Evolutionary conservation across 2,329 filamentous ascomycete species (phyloP).

Genomic region (Beauveria scarabaeidicola): DNA sequence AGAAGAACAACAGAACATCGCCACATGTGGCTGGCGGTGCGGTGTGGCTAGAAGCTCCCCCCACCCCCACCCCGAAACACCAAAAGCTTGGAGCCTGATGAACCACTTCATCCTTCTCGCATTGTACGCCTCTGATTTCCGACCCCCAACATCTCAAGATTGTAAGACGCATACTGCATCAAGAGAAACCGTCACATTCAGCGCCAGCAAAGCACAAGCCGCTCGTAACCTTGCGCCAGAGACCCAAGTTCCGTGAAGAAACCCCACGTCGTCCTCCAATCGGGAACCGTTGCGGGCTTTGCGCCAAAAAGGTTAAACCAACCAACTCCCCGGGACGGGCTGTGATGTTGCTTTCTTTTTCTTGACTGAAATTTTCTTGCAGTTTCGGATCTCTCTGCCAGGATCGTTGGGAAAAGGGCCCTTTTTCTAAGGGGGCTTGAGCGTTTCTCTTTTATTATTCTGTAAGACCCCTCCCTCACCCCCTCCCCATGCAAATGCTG

Average conservation of each 20-base stretch:
- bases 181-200: not conserved
- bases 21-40: not conserved
- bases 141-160: not conserved
- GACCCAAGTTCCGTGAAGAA: not conserved
- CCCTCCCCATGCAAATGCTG: not conserved
- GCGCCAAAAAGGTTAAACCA: not conserved
- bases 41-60: conserved; percentile 5
- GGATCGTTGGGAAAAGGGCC: not conserved
- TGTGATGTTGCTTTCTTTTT: not conserved
- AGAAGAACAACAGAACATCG: not conserved
- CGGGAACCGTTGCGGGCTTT: conserved; percentile 1
- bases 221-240: not conserved
- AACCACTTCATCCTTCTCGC: conserved; percentile 2
- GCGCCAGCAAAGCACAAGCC: not conserved
- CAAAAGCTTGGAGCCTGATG: not conserved
- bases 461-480: conserved; percentile 2
- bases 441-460: conserved; percentile 9
- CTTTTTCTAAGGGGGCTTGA: not conserved
- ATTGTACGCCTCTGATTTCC: not conserved
- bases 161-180: not conserved
- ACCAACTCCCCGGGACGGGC: not conserved
- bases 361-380: not conserved
- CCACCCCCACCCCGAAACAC: not conserved
- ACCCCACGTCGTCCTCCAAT: not conserved
- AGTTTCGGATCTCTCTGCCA: not conserved